Evolutionary conservation across 2,329 filamentous ascomycete genomes (phyloP), one percentile per base, ranked within the genome.

Genomic region (Achaetomium macrosporum): DNA sequence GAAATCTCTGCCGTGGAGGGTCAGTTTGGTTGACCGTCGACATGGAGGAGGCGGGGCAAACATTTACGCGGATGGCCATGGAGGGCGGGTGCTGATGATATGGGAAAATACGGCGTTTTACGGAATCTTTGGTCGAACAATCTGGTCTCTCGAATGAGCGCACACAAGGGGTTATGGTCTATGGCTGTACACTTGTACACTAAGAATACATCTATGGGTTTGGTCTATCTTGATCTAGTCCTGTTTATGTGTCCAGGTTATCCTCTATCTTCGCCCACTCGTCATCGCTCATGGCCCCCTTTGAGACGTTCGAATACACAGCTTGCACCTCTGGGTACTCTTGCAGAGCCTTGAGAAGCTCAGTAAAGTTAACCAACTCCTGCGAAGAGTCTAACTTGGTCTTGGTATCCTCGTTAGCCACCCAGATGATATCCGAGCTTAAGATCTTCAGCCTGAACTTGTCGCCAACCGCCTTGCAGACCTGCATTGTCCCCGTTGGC

Each of bases 361-460:
- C 73, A 41, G 75, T 73, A 29, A 96, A 72, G 16, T 74, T 71
- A 46, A 77, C 71, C 0, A 77, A 76, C 1, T 79, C 75, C 12
- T 78, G 74, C 13, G 77, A 71, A 15, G 79, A 76, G 53, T 85
- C 78, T 37, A 91, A 62, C 8, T 74, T 73, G 16, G 88, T 81
- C 66, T 81, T 81, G 0, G 87, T 91, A 57, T 96, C 90, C 63
- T 85, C 82, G 55, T 92, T 93, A 0, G 90, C 81, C 54, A 85
- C 81, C 85, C 89, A 96, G 41, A 96, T 78, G 48, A 96, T 92
- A 51, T 95, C 88, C 16, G 83, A 83, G 60, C 82, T 85, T 51
- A 86, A 73, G 42, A 95, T 79, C 54, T 85, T 79, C 56, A 95
- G 69, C 1, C 76, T 79, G 17, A 88, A 76, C 36, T 77, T 74